phyloP scores from a whole-genome alignment of 805 yeast species.

The Starmerella vitae region DNA sequence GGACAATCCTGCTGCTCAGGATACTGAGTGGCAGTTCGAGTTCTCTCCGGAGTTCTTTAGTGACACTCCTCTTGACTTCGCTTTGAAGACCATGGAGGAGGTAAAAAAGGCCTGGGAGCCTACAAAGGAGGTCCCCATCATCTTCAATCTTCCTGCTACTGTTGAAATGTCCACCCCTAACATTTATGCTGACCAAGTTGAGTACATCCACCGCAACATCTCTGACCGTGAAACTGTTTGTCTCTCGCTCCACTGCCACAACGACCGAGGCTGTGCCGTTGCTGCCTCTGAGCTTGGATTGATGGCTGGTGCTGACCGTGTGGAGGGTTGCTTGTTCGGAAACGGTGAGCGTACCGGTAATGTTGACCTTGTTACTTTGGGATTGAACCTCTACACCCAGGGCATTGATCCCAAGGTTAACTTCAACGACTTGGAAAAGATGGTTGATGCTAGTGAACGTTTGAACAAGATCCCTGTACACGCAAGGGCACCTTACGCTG shows the following conservation, averaged over 20 bases:
- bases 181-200: slow-evolving; percentile 73
- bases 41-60: slow-evolving; percentile 72
- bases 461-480: slow-evolving; percentile 72
- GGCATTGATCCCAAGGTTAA: slow-evolving; percentile 61
- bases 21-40: slow-evolving; percentile 60
- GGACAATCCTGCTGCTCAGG: slow-evolving; percentile 32
- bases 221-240: slow-evolving; percentile 56
- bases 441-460: slow-evolving; percentile 60
- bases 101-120: slow-evolving; percentile 69
- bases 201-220: slow-evolving; percentile 50
- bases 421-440: slow-evolving; percentile 50
- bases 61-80: slow-evolving; percentile 53
- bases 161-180: slow-evolving; percentile 74
- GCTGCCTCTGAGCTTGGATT: slow-evolving; percentile 76
- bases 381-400: slow-evolving; percentile 64
- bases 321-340: slow-evolving; percentile 75
- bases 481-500: slow-evolving; percentile 72
- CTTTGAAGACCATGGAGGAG: slow-evolving; percentile 55
- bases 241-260: slow-evolving; percentile 69
- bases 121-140: slow-evolving; percentile 47
- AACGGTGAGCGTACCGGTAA: slow-evolving; percentile 84
- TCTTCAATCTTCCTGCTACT: slow-evolving; percentile 74
- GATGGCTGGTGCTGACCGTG: slow-evolving; percentile 77
- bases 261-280: slow-evolving; percentile 80
- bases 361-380: slow-evolving; percentile 68